These are phyloP conservation scores for Boletus holoroseus DNA, from an alignment of 1,284 basidiomycete genomes.

Conservation along the genomic window DNA sequence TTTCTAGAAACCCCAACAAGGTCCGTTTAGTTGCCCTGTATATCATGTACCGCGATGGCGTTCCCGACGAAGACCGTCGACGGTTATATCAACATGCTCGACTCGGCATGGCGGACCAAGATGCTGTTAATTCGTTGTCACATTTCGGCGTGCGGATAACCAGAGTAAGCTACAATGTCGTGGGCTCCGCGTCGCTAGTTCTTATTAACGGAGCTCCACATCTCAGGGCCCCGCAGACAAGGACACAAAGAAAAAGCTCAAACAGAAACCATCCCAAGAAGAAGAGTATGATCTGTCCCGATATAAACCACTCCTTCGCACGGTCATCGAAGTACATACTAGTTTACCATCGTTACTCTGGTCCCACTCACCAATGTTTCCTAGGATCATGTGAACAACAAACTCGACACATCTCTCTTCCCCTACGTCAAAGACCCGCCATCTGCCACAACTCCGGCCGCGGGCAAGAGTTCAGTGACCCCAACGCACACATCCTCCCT, in stretches of 20 bases:
- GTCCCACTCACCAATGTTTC: not conserved
- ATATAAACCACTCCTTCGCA: constrained; percentile 82
- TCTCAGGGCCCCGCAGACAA: constrained; percentile 63
- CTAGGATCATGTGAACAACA: constrained; percentile 78
- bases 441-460: constrained; percentile 41
- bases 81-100: constrained; percentile 96
- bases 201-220: not conserved
- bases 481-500: constrained; percentile 65
- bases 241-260: constrained; percentile 75
- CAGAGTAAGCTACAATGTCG: constrained; percentile 50
- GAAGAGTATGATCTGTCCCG: constrained; percentile 96
- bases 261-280: constrained; percentile 67
- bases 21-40: constrained; percentile 96
- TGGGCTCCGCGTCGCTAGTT: not conserved
- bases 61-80: constrained; percentile 94
- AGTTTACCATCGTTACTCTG: not conserved
- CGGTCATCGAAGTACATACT: constrained; percentile 70
- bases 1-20: constrained; percentile 80
- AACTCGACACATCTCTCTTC: constrained; percentile 75
- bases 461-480: constrained; percentile 41
- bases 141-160: constrained; percentile 82
- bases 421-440: constrained; percentile 92
- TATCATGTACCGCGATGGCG: constrained; percentile 93
- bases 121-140: constrained; percentile 85
- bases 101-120: constrained; percentile 84